Percentiles rank a stretch among this genome's conserved stretches.
Conservation (phyloP, 345 rosid species). For the Draba incana region DNA sequence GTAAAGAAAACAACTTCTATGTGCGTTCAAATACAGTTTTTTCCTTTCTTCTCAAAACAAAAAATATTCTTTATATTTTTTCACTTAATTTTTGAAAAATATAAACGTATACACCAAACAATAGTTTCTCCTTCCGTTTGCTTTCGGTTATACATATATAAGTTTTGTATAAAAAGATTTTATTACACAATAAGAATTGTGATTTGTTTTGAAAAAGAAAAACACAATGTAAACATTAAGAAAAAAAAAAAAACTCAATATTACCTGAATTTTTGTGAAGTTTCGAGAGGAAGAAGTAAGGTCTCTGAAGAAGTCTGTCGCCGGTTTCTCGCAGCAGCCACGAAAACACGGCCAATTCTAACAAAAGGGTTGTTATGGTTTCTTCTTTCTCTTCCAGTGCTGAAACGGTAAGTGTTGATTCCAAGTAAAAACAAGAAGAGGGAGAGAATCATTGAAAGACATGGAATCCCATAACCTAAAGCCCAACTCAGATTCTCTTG, state of each 20-base stretch:
- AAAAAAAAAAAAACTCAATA: not conserved
- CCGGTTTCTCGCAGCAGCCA: constrained; percentile 35
- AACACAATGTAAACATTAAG: too few relatives aligned
- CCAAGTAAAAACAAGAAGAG: constrained; percentile 38
- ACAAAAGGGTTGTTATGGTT: constrained; percentile 31
- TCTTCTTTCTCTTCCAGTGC: constrained; percentile 19
- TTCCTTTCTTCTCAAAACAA: too few relatives aligned
- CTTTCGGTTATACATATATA: too few relatives aligned
- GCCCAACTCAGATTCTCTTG: constrained; percentile 36
- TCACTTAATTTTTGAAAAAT: not conserved
- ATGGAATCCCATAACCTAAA: constrained; percentile 39
- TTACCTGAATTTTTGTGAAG: constrained; percentile 49
- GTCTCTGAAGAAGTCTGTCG: constrained; percentile 22
- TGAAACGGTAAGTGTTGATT: constrained; percentile 33
- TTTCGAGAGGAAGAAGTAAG: constrained; percentile 32
- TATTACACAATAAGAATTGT: too few relatives aligned
- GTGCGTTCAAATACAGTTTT: not conserved
- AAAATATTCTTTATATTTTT: too few relatives aligned
- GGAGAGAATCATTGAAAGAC: constrained; percentile 31
- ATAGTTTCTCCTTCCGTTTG: too few relatives aligned
- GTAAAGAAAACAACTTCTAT: not conserved
- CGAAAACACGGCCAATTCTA: constrained; percentile 42
- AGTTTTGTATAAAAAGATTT: not conserved
- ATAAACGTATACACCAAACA: not conserved
- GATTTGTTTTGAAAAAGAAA: too few relatives aligned